Evolutionary conservation across 805 yeast genomes (phyloP), one percentile per base, ranked within the genome.

Genomic region (Saturnispora ahearnii): DNA sequence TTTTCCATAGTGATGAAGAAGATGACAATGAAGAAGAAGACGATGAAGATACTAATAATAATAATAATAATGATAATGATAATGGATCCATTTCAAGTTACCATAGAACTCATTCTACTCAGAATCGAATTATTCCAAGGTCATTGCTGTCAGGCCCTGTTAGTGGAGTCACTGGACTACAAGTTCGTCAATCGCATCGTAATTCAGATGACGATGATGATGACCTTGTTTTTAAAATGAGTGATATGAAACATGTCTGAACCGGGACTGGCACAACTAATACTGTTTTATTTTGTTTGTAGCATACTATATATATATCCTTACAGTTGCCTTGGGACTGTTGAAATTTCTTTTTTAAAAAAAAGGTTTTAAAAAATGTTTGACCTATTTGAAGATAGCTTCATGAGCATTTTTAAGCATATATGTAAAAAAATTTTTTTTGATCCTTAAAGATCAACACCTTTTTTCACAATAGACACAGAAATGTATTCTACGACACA

Each of bases 191-290:
- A 13, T 18, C 28, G 3, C 44, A 15, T 15, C 45, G 47, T 11
- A 32, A 48, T 38, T 78, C 74, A 36, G 82, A 78, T 31, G 84
- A 78, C 24, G 87, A 82, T 49, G 87, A 81, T 53, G 56, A 53
- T 13, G 56, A 82, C 46, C 65, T 83, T 52, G 67, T 83, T 44
- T 83, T 83, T 62, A 77, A 85, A 29, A 82, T 83, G 88, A 82
- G 87, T 60, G 88, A 82, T 58, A 82, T 82, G 87, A 78, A 47
- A 30, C 37, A 47, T 21, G 26, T 21, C 15, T 13, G 32, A 10
- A 34, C 18, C 10, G 30, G 42, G 8, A 37, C 15, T 18, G 37
- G 11, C 37, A 33, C 37, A 6, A 10, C 24, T 18, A 18, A 22
- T 18, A 12, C 8, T 18, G 24, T 15, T 21, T 36, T 36, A 21